phyloP scores from a whole-genome alignment of 2,329 filamentous ascomycete species.

The Aspergillus neotritici region DNA sequence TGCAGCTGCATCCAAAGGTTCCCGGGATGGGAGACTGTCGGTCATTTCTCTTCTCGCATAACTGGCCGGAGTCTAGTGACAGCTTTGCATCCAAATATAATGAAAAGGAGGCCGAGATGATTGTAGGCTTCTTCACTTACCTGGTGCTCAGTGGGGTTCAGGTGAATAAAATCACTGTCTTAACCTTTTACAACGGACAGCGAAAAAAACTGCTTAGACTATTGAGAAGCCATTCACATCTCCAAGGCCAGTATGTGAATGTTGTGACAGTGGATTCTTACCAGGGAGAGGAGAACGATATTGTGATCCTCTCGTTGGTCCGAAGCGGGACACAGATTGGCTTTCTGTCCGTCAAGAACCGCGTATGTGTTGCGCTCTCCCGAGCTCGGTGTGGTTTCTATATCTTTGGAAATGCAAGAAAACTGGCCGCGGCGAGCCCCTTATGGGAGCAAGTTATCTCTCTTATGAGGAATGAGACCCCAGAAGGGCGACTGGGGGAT shows the following conservation, averaged over 20 bases:
- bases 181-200: constrained; percentile 88
- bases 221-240: constrained; percentile 39
- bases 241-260: constrained; percentile 47
- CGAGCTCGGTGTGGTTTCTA: constrained; percentile 75
- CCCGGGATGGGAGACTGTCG: constrained; percentile 59
- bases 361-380: constrained; percentile 58
- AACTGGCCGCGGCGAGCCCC: constrained; percentile 42
- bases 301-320: constrained; percentile 75
- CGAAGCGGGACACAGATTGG: constrained; percentile 65
- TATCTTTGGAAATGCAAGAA: constrained; percentile 70
- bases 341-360: constrained; percentile 63
- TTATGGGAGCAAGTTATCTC: constrained; percentile 50
- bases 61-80: constrained; percentile 60
- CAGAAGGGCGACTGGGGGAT: constrained; percentile 37
- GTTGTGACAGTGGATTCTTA: constrained; percentile 83
- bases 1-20: constrained; percentile 49
- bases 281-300: constrained; percentile 84
- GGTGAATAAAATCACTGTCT: constrained; percentile 62
- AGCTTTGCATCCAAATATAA: constrained; percentile 64
- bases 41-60: constrained; percentile 59
- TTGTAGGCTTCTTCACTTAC: constrained; percentile 66
- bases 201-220: constrained; percentile 56
- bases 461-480: constrained; percentile 32
- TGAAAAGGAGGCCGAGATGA: constrained; percentile 66
- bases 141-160: constrained; percentile 62